These are phyloP conservation scores for Aspergillus arachidicola DNA, from an alignment of 2,329 filamentous ascomycete genomes.

Conservation along the genomic window DNA sequence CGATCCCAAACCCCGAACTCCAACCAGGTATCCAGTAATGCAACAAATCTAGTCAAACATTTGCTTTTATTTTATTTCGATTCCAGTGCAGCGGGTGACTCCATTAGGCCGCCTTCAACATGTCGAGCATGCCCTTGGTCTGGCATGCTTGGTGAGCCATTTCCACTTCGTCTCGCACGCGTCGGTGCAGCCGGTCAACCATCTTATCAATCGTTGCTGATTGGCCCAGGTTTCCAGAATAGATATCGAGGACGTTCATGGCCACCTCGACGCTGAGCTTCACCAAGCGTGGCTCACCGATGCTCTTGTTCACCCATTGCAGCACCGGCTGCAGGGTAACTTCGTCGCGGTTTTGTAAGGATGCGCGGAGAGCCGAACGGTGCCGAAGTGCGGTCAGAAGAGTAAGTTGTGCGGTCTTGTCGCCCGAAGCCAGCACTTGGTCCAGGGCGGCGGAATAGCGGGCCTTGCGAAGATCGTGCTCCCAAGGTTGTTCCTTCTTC, in stretches of 20 bases:
- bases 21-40: constrained; percentile 23
- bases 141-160: constrained; percentile 79
- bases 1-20: constrained; percentile 20
- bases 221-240: constrained; percentile 75
- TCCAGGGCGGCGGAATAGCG: constrained; percentile 79
- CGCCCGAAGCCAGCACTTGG: constrained; percentile 65
- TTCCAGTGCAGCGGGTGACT: background rate
- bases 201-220: constrained; percentile 72
- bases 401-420: constrained; percentile 69
- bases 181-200: constrained; percentile 68
- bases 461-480: constrained; percentile 75
- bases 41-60: constrained; percentile 13
- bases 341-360: constrained; percentile 80
- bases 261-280: constrained; percentile 80
- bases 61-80: constrained; percentile 1
- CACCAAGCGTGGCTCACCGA: constrained; percentile 81
- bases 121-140: constrained; percentile 86
- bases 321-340: constrained; percentile 78
- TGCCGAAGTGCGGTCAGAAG: constrained; percentile 83
- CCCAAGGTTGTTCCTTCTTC: constrained; percentile 75
- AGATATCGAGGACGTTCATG: constrained; percentile 81
- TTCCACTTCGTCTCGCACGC: constrained; percentile 77
- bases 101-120: constrained; percentile 51
- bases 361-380: constrained; percentile 78
- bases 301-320: constrained; percentile 77